A percentile compares a stretch with the other conserved stretches of the same genome.
Evolutionary conservation across 208 protist genomes (phyloP).

Genomic region (Acanthamoeba lenticulata): DNA sequence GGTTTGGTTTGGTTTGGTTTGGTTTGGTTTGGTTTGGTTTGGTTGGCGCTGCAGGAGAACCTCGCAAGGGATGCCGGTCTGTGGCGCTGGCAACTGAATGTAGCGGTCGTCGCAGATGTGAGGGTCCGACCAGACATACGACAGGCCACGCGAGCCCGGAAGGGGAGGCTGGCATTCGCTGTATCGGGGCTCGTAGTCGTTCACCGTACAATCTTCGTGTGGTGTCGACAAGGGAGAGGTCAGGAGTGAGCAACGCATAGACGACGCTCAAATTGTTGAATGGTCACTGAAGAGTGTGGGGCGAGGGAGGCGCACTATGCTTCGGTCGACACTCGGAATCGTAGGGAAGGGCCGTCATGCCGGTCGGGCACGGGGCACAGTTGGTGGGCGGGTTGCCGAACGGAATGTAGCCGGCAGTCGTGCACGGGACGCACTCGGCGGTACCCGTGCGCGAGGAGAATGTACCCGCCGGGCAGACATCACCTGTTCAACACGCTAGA

Average conservation of each 20-base stretch:
- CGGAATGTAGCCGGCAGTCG: conserved; percentile 30
- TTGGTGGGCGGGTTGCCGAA: background rate
- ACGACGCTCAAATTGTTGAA: background rate
- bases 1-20: background rate
- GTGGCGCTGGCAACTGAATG: background rate
- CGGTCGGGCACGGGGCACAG: background rate
- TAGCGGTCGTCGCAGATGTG: conserved; percentile 50
- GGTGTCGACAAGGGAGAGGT: background rate
- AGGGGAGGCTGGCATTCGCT: background rate
- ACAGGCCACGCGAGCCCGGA: background rate
- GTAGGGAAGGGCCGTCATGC: conserved; percentile 39
- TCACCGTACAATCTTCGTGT: conserved; percentile 21
- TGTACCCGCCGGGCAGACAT: background rate
- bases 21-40: background rate
- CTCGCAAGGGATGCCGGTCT: conserved; percentile 10
- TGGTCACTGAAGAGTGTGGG: background rate
- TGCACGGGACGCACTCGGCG: conserved; percentile 48
- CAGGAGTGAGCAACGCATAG: too few species aligned
- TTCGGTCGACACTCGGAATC: conserved; percentile 42
- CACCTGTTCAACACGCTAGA: background rate
- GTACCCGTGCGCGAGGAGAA: background rate
- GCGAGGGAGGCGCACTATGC: background rate
- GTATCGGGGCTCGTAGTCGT: conserved; percentile 56
- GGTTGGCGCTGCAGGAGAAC: background rate
- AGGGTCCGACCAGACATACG: background rate